Conservation (phyloP, 768 basidiomycete species). For the Lactarius sanguifluus region DNA sequence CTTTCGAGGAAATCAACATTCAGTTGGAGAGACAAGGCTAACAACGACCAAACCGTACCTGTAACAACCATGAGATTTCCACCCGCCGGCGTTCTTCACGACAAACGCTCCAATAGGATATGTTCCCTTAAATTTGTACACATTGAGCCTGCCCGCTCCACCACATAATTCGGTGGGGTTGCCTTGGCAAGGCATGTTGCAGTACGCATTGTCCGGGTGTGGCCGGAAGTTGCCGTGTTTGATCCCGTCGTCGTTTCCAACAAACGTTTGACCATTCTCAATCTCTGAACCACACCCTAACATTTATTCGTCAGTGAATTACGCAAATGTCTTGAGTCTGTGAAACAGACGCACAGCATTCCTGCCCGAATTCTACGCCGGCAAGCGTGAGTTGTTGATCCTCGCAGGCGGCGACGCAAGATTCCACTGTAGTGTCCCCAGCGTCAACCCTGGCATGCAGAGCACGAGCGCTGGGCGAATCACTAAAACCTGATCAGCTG, state of each 20-base stretch:
- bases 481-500: constrained; percentile 30
- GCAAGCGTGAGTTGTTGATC: constrained; percentile 67
- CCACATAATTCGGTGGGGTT: not conserved
- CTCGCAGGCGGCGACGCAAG: constrained; percentile 65
- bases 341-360: constrained; percentile 59
- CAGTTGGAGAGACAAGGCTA: not conserved
- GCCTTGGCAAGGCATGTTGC: not conserved
- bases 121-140: constrained; percentile 1
- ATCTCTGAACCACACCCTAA: not conserved
- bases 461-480: constrained; percentile 38
- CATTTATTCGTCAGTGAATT: not conserved
- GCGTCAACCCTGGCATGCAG: constrained; percentile 36
- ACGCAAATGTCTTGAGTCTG: not conserved
- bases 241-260: not conserved
- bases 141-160: not conserved
- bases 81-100: not conserved
- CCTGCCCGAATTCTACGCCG: constrained; percentile 64
- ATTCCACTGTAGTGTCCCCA: constrained; percentile 58
- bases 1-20: not conserved
- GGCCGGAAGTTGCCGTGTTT: not conserved
- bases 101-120: not conserved
- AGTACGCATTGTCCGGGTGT: not conserved
- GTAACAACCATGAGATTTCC: not conserved
- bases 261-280: not conserved
- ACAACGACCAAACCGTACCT: not conserved